These are phyloP conservation scores for Pistacia atlantica DNA, from an alignment of 345 rosid genomes.

Conservation along the genomic window DNA sequence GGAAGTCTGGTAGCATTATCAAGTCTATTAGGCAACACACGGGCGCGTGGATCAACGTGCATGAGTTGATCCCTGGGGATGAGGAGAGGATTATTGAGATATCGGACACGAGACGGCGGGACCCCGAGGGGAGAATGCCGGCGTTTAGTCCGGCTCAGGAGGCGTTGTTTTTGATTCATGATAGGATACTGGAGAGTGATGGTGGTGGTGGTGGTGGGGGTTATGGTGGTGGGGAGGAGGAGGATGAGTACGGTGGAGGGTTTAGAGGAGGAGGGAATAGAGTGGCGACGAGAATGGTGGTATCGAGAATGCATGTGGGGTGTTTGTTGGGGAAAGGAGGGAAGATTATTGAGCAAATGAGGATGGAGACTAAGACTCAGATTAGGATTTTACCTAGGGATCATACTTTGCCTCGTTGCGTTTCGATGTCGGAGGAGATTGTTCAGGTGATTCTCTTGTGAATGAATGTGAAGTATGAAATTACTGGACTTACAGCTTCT, in stretches of 20 bases:
- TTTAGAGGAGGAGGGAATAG: constrained; percentile 49
- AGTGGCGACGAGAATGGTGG: constrained; percentile 86
- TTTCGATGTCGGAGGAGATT: constrained; percentile 81
- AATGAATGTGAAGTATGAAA: neutral
- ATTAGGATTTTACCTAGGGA: constrained; percentile 97
- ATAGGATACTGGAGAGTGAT: constrained; percentile 88
- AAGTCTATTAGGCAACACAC: constrained; percentile 90
- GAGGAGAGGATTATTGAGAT: constrained; percentile 96
- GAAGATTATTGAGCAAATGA: constrained; percentile 98
- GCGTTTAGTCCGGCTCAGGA: constrained; percentile 94
- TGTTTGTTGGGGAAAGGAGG: constrained; percentile 98
- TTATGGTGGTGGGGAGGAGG: constrained; percentile 35
- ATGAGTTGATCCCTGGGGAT: constrained; percentile 89
- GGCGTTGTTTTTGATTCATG: constrained; percentile 81
- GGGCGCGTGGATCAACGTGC: constrained; percentile 98
- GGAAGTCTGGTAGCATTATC: constrained; percentile 92
- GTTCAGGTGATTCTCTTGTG: constrained; percentile 68
- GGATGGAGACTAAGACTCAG: constrained; percentile 97
- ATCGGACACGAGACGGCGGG: constrained; percentile 90
- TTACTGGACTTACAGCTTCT: neutral
- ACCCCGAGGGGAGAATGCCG: constrained; percentile 94
- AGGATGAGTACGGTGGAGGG: constrained; percentile 58
- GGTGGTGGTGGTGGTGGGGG: constrained; percentile 50
- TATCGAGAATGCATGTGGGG: constrained; percentile 92
- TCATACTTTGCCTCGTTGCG: constrained; percentile 82